Percentiles rank a stretch among this genome's conserved stretches.
phyloP scores from a whole-genome alignment of 176 grass and related monocot species.

The Zoysia pacifica region DNA sequence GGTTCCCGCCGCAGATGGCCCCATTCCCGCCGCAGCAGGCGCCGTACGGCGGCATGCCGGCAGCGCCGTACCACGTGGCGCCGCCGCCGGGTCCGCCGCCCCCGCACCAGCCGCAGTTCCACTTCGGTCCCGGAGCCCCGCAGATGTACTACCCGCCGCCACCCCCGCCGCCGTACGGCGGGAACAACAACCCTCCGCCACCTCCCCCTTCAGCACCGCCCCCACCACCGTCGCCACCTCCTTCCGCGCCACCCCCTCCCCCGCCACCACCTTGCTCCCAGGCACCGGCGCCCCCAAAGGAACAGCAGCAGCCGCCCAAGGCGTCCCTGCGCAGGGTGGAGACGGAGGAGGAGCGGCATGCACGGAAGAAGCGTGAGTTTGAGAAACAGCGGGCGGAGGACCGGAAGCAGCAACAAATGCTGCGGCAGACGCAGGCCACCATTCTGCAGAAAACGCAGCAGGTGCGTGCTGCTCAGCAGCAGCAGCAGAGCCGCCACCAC shows the following conservation, averaged over 20 bases:
- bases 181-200: too few relatives aligned
- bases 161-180: too few relatives aligned
- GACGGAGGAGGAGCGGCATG: constrained; percentile 72
- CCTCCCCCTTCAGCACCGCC: neutral
- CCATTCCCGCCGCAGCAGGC: too few relatives aligned
- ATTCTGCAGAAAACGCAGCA: constrained; percentile 83
- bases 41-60: too few relatives aligned
- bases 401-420: constrained; percentile 67
- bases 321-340: constrained; percentile 48
- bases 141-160: too few relatives aligned
- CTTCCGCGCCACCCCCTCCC: constrained; percentile 52
- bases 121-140: too few relatives aligned
- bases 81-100: too few relatives aligned
- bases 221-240: constrained; percentile 48
- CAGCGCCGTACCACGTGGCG: too few relatives aligned
- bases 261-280: constrained; percentile 41
- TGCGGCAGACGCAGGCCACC: constrained; percentile 78
- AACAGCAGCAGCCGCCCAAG: constrained; percentile 51
- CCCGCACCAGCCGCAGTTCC: too few relatives aligned
- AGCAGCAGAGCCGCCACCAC: constrained; percentile 44
- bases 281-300: constrained; percentile 27
- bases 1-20: too few relatives aligned
- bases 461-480: constrained; percentile 24
- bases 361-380: constrained; percentile 72
- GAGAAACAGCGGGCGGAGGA: constrained; percentile 88